Evolutionary conservation across 352 stramenopile species (phyloP).

Genomic region (Thalassiosira exigua): DNA sequence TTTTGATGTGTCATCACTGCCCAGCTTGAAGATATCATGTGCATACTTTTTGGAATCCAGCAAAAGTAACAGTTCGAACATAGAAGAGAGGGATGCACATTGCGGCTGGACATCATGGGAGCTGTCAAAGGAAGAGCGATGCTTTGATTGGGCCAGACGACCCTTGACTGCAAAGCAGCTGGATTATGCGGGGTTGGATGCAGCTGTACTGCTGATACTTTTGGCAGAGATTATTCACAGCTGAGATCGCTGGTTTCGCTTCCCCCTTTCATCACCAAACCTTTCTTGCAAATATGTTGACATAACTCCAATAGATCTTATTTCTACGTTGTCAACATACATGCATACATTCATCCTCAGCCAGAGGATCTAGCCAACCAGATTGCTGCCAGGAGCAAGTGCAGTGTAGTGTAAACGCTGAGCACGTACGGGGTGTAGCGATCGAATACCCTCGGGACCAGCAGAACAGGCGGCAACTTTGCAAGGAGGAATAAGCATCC

Average conservation of each 20-base stretch:
- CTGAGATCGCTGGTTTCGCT: no score
- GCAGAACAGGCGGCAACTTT: conserved; percentile 59
- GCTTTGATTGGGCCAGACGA: conserved; percentile 46
- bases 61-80: no score
- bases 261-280: no score
- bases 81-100: neutral
- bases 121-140: conserved; percentile 56
- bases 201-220: conserved; percentile 49
- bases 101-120: conserved; percentile 23
- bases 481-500: conserved; percentile 39
- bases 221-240: conserved; percentile 51
- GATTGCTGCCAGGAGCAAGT: conserved; percentile 65
- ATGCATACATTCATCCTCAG: no score
- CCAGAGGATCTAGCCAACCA: no score
- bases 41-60: conserved; percentile 36
- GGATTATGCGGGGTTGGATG: conserved; percentile 63
- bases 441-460: conserved; percentile 65
- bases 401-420: conserved; percentile 67
- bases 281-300: no score
- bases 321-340: no score
- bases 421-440: conserved; percentile 49
- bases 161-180: conserved; percentile 49
- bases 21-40: conserved; percentile 51
- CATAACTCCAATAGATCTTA: no score
- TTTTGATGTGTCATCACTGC: conserved; percentile 18